phyloP scores from a whole-genome alignment of 2,329 filamentous ascomycete genomes.

The Aspergillus spinulosporus region DNA sequence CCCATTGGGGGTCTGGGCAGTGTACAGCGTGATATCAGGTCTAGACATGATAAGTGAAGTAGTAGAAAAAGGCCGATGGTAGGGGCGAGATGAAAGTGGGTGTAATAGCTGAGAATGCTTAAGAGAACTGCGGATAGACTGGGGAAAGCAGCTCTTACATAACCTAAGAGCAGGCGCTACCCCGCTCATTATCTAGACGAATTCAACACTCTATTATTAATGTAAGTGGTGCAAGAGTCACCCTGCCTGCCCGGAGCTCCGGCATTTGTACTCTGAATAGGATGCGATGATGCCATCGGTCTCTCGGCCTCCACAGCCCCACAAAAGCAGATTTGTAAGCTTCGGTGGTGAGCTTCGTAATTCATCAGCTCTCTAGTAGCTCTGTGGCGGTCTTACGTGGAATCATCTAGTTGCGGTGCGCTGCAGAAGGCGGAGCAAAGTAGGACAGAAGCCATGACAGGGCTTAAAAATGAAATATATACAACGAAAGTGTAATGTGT shows the following conservation, averaged over 20 bases:
- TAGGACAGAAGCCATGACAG: neutral
- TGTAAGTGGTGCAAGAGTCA: slow-evolving; percentile 1
- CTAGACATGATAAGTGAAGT: slow-evolving; percentile 26
- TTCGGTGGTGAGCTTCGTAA: neutral
- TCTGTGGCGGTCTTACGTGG: too few relatives aligned
- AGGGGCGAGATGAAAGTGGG: neutral
- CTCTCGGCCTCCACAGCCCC: slow-evolving; percentile 1
- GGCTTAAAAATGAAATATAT: slow-evolving; percentile 5
- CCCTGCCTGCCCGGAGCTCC: neutral
- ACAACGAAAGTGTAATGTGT: slow-evolving; percentile 1
- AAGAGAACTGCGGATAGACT: neutral
- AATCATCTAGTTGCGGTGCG: too few relatives aligned
- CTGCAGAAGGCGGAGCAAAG: neutral
- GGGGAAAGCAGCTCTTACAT: slow-evolving; percentile 7
- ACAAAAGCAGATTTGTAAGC: slow-evolving; percentile 13
- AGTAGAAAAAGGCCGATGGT: neutral
- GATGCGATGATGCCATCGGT: slow-evolving; percentile 12
- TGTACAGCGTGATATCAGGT: slow-evolving; percentile 77
- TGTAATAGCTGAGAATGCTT: neutral
- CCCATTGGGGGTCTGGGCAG: slow-evolving; percentile 79
- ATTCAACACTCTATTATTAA: slow-evolving; percentile 6
- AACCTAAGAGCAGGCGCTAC: slow-evolving; percentile 2
- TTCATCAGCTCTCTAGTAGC: too few relatives aligned
- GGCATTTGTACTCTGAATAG: neutral
- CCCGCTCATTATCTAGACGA: slow-evolving; percentile 12